phyloP scores from a whole-genome alignment of 208 protist genomes.

The Naegleria lovaniensis region DNA sequence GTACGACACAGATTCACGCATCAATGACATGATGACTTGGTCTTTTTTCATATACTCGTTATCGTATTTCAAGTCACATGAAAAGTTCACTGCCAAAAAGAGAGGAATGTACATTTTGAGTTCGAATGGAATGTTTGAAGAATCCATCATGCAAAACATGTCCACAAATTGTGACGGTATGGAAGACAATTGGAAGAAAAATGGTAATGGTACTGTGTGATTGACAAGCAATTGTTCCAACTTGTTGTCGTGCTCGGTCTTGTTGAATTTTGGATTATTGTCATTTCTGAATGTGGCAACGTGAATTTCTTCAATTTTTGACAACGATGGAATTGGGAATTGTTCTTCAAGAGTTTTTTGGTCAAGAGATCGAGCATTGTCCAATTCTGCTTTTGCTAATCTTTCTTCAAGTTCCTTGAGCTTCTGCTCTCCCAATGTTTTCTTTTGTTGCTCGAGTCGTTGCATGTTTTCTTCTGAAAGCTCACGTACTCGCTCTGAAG shows the following conservation, averaged over 20 bases:
- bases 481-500: constrained; percentile 23
- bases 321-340: constrained; percentile 34
- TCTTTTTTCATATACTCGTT: background rate
- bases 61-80: background rate
- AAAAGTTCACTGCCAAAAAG: background rate
- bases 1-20: background rate
- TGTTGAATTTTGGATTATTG: background rate
- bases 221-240: background rate
- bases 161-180: background rate
- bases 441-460: constrained; percentile 29
- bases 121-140: background rate
- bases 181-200: constrained; percentile 7
- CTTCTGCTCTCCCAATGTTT: constrained; percentile 30
- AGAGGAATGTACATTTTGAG: background rate
- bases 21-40: background rate
- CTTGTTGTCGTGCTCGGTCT: background rate
- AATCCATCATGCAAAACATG: background rate
- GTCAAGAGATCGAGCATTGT: constrained; percentile 29
- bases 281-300: constrained; percentile 26
- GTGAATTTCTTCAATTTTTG: constrained; percentile 28
- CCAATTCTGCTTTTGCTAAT: constrained; percentile 8
- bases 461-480: constrained; percentile 16
- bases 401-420: constrained; percentile 27
- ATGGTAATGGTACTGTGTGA: constrained; percentile 6
- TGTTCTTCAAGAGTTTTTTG: constrained; percentile 14